phyloP scores from a whole-genome alignment of 805 yeast species.

The Kregervanrija pseudodelftensis region DNA sequence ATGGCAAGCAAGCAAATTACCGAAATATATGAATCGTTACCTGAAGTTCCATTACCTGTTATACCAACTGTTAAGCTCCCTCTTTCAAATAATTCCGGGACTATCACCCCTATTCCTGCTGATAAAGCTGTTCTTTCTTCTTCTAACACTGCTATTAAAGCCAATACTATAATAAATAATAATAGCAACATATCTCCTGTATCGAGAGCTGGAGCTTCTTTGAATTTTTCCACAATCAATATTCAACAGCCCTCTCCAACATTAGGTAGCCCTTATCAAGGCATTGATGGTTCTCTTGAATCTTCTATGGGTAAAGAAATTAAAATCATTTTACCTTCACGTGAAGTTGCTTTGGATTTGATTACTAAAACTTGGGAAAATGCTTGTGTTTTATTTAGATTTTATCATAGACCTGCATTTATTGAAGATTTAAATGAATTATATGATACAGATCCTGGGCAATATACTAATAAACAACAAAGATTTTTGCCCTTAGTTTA shows the following conservation, averaged over 20 bases:
- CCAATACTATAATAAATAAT: not conserved
- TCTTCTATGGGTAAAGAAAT: slow-evolving; percentile 38
- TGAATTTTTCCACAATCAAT: slow-evolving; percentile 5
- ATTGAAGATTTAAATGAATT: slow-evolving; percentile 66
- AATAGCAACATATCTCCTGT: slow-evolving; percentile 1
- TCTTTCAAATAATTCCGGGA: slow-evolving; percentile 1
- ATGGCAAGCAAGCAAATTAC: slow-evolving; percentile 18
- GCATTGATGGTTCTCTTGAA: slow-evolving; percentile 33
- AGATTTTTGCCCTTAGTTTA: slow-evolving; percentile 74
- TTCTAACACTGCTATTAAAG: not conserved
- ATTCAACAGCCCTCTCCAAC: slow-evolving; percentile 11
- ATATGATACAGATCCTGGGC: slow-evolving; percentile 67
- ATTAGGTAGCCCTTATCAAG: slow-evolving; percentile 17
- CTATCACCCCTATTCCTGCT: too few relatives aligned
- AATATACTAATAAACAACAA: slow-evolving; percentile 65
- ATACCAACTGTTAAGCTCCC: slow-evolving; percentile 18
- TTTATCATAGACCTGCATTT: slow-evolving; percentile 80
- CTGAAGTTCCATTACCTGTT: slow-evolving; percentile 26
- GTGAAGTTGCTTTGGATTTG: slow-evolving; percentile 61
- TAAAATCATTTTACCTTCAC: slow-evolving; percentile 66
- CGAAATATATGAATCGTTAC: slow-evolving; percentile 21
- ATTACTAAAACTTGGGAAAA: slow-evolving; percentile 76
- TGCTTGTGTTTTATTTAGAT: slow-evolving; percentile 79
- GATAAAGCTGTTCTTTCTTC: not conserved
- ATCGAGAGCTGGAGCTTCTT: not conserved